A percentile compares a stretch with the other conserved stretches of the same genome.
These are phyloP conservation scores for Globisporangium irregulare DNA, from an alignment of 352 stramenopile genomes.

Conservation along the genomic window DNA sequence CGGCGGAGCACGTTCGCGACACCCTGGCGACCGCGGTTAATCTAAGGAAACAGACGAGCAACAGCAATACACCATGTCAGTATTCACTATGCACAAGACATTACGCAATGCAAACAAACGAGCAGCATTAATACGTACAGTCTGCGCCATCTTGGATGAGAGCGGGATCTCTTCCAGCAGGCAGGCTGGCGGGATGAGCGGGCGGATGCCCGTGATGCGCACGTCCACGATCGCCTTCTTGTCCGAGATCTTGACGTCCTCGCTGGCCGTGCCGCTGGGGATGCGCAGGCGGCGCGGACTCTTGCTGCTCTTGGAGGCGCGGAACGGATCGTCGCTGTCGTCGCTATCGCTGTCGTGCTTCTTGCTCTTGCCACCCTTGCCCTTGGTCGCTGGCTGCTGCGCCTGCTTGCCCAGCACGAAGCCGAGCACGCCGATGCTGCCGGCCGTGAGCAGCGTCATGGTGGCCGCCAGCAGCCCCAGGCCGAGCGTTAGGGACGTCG, in stretches of 20 bases:
- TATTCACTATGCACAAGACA: not conserved
- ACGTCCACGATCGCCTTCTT: conserved; percentile 86
- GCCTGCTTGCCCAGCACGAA: conserved; percentile 64
- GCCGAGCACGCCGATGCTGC: conserved; percentile 64
- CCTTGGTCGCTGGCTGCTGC: conserved; percentile 4
- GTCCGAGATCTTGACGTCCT: conserved; percentile 84
- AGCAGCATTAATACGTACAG: conserved; percentile 19
- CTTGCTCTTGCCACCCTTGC: conserved; percentile 19
- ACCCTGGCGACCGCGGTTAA: conserved; percentile 70
- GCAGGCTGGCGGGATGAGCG: conserved; percentile 84
- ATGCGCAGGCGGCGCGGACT: conserved; percentile 49
- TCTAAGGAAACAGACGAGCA: conserved; percentile 20
- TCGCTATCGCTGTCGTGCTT: conserved; percentile 18
- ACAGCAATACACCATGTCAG: not conserved
- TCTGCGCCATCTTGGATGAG: conserved; percentile 73
- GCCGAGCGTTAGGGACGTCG: conserved; percentile 57
- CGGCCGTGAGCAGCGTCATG: conserved; percentile 70
- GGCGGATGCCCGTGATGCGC: conserved; percentile 82
- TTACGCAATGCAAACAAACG: not conserved
- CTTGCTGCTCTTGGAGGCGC: conserved; percentile 14
- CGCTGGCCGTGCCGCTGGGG: conserved; percentile 57
- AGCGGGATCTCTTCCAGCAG: conserved; percentile 84
- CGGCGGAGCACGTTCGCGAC: conserved; percentile 73
- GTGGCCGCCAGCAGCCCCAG: conserved; percentile 65
- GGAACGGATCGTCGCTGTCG: conserved; percentile 17